phyloP scores from a whole-genome alignment of 2,329 filamentous ascomycete species.

The Fusarium napiforme region DNA sequence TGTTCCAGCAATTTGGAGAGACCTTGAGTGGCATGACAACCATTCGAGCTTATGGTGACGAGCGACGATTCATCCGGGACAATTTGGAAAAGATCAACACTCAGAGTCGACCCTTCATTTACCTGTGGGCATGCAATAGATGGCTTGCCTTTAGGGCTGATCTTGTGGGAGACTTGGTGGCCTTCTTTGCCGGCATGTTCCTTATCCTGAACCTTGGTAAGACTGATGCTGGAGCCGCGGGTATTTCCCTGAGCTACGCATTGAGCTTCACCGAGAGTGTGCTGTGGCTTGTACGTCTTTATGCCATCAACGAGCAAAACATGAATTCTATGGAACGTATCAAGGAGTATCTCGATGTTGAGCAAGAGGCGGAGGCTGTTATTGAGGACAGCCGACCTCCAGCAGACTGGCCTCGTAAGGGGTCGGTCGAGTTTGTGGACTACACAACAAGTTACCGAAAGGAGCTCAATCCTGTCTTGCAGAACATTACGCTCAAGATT shows the following conservation, averaged over 20 bases:
- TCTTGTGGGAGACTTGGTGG: constrained; percentile 86
- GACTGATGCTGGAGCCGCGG: constrained; percentile 90
- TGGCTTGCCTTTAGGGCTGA: constrained; percentile 96
- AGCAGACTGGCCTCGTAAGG: constrained; percentile 84
- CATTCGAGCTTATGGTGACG: constrained; percentile 95
- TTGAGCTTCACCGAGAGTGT: constrained; percentile 98
- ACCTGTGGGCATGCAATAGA: constrained; percentile 94
- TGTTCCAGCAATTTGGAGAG: constrained; percentile 98
- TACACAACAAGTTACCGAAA: constrained; percentile 91
- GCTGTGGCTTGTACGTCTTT: constrained; percentile 93
- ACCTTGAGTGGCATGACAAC: constrained; percentile 95
- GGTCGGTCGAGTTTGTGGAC: constrained; percentile 85
- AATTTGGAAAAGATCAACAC: constrained; percentile 90
- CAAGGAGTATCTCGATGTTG: constrained; percentile 96
- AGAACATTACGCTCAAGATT: constrained; percentile 86
- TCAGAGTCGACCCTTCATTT: constrained; percentile 93
- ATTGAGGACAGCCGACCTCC: constrained; percentile 83
- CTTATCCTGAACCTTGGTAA: constrained; percentile 84
- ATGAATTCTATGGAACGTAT: constrained; percentile 99
- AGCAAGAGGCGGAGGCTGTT: constrained; percentile 86
- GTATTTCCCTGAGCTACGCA: constrained; percentile 93
- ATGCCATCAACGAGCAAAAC: constrained; percentile 96
- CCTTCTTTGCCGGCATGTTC: constrained; percentile 93
- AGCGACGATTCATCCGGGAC: constrained; percentile 91
- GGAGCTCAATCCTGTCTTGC: constrained; percentile 88